Evolutionary conservation across 2,329 filamentous ascomycete species (phyloP), one percentile per base, ranked within the genome.

Genomic region (Cercospora sp.): DNA sequence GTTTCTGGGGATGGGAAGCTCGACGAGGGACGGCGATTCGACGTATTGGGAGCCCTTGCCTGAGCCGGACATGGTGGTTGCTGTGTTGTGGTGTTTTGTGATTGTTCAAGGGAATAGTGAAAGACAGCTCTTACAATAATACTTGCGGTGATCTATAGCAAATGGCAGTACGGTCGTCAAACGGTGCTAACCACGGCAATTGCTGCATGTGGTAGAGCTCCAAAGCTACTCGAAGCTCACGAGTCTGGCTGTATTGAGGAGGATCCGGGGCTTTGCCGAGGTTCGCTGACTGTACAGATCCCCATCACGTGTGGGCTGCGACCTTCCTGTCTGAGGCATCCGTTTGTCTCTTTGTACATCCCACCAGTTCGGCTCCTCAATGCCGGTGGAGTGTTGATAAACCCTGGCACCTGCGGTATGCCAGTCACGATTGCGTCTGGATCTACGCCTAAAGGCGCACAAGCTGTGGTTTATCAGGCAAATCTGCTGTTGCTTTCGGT

Each of bases 1-100:
- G 69, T 37, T 69, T 40, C 60, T 67, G 30, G 71, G 71, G 9
- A 73, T 63, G 16, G 69, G 63, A 21, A 73, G 64, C 43, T 72
- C 67, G 43, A 68, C 67, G 24, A 71, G 61, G 18, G 70, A 68
- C 7, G 70, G 66, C 8, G 69, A 68, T 53, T 67, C 70, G 65
- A 73, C 21, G 66, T 73, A 73, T 60, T 69, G 65, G 45, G 64
- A 69, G 51, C 66, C 70, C 32, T 64, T 64, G 61, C 61, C 61
- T 32, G 61, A 64, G 18, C 51, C 51, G 51, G 61, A 64, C 61
- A 64, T 64, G 13, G 18, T 64, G 18, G 21, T 10, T 53, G 45
- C 34, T 26, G 21, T 32, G 61, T 55, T 49, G 28, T 57, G 26
- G 61, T 26, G 3, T 45, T 21, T 55, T 5, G 40, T 63, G 18